These are phyloP conservation scores for Zea luxurians DNA, from an alignment of 176 grass and related monocot species.

Conservation along the genomic window DNA sequence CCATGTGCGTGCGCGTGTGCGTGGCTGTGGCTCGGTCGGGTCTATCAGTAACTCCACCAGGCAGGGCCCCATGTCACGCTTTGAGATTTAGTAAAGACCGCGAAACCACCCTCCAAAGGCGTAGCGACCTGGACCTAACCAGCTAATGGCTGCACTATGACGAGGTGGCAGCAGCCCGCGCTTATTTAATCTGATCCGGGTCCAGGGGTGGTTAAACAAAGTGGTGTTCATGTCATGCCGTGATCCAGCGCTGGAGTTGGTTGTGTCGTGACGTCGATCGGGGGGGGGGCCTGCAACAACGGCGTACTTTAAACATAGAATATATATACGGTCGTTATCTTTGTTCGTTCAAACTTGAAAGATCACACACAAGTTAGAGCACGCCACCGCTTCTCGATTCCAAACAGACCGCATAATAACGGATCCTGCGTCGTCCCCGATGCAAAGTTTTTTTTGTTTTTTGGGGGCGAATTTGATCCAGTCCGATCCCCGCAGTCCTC, in stretches of 20 bases:
- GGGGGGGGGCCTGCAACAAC: constrained; percentile 10
- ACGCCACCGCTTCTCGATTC: background rate
- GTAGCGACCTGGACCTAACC: constrained; percentile 27
- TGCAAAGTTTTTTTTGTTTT: too few species aligned
- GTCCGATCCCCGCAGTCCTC: too few species aligned
- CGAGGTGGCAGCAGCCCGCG: constrained; percentile 17
- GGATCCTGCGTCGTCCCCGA: background rate
- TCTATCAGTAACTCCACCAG: constrained; percentile 1
- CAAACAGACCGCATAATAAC: background rate
- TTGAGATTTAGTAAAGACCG: constrained; percentile 42
- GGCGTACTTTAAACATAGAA: too few species aligned
- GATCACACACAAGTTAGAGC: background rate
- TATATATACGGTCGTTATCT: background rate
- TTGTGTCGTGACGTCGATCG: constrained; percentile 46
- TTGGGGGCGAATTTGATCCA: too few species aligned
- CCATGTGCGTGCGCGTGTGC: too few species aligned
- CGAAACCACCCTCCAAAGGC: constrained; percentile 32
- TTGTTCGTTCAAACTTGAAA: background rate
- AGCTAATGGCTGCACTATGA: background rate
- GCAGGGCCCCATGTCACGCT: constrained; percentile 6
- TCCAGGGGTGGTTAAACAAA: constrained; percentile 24
- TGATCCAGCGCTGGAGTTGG: constrained; percentile 42
- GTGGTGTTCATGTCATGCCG: constrained; percentile 40
- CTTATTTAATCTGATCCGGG: constrained; percentile 44
- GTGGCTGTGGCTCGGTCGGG: too few species aligned